Conservation (phyloP, 148 eudicot genomes). For the Camellia granthamiana region DNA sequence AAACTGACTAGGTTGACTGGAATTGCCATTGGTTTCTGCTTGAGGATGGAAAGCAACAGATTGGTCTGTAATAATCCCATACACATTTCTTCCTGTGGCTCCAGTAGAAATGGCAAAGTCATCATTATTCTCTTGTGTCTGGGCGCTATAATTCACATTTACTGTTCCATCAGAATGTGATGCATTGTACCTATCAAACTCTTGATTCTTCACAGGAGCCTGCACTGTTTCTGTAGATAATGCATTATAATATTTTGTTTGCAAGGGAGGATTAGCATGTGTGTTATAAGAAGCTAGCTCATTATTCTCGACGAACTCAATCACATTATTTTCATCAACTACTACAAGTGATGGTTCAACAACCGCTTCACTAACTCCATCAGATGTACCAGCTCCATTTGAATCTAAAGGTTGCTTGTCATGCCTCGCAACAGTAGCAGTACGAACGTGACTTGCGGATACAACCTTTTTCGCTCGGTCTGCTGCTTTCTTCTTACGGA, state of each 20-base stretch:
- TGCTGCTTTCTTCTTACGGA: conserved; percentile 84
- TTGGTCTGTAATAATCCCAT: conserved; percentile 25
- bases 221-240: conserved; percentile 29
- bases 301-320: conserved; percentile 18
- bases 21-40: conserved; percentile 21
- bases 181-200: conserved; percentile 23
- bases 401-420: conserved; percentile 46
- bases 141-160: conserved; percentile 20
- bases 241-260: conserved; percentile 21
- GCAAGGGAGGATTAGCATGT: conserved; percentile 21
- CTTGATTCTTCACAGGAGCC: conserved; percentile 34
- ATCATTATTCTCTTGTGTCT: conserved; percentile 22
- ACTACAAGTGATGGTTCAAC: conserved; percentile 24
- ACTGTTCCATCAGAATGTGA: conserved; percentile 19
- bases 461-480: conserved; percentile 56
- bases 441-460: conserved; percentile 32
- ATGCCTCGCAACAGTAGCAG: conserved; percentile 24
- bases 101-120: conserved; percentile 23
- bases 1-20: conserved; percentile 29
- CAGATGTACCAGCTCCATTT: conserved; percentile 36
- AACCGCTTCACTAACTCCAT: conserved; percentile 26
- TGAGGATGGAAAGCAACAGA: conserved; percentile 4
- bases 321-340: conserved; percentile 20
- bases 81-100: conserved; percentile 30
- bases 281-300: conserved; percentile 23